These are phyloP conservation scores for Fereydounia khargensis DNA, from an alignment of 1,284 basidiomycete species.

Conservation along the genomic window DNA sequence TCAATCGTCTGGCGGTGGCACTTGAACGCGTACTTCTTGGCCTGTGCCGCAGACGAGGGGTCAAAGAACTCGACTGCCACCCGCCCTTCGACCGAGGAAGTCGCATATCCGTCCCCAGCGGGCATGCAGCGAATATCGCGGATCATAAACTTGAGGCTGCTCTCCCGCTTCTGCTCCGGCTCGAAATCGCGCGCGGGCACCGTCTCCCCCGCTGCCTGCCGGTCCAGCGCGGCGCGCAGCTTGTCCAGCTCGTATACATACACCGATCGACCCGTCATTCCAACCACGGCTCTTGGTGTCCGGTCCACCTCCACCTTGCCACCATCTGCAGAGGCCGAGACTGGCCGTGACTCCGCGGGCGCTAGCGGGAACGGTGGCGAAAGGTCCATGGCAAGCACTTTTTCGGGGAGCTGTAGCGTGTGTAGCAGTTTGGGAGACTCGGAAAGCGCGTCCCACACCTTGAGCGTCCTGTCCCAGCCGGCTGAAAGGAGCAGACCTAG, in stretches of 20 bases:
- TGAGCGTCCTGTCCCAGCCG: constrained; percentile 34
- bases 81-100: constrained; percentile 88
- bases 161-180: constrained; percentile 73
- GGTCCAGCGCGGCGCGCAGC: constrained; percentile 23
- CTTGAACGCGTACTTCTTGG: constrained; percentile 95
- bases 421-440: constrained; percentile 7
- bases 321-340: neutral
- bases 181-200: constrained; percentile 22
- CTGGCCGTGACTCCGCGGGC: neutral
- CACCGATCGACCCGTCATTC: constrained; percentile 41
- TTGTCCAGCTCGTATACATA: constrained; percentile 37
- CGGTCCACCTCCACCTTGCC: constrained; percentile 2
- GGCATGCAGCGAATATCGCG: constrained; percentile 85
- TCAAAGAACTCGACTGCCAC: constrained; percentile 98
- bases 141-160: constrained; percentile 92
- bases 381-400: constrained; percentile 51
- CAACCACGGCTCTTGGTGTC: constrained; percentile 43
- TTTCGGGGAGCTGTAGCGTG: constrained; percentile 37
- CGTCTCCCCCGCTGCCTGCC: constrained; percentile 2
- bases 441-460: constrained; percentile 29
- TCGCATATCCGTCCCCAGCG: constrained; percentile 88
- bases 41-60: constrained; percentile 69
- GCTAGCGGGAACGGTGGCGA: constrained; percentile 14
- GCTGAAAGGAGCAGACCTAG: constrained; percentile 36
- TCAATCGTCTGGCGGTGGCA: constrained; percentile 88